Evolutionary conservation across 2,329 filamentous ascomycete genomes (phyloP).

Genomic region (Colletotrichum lini): DNA sequence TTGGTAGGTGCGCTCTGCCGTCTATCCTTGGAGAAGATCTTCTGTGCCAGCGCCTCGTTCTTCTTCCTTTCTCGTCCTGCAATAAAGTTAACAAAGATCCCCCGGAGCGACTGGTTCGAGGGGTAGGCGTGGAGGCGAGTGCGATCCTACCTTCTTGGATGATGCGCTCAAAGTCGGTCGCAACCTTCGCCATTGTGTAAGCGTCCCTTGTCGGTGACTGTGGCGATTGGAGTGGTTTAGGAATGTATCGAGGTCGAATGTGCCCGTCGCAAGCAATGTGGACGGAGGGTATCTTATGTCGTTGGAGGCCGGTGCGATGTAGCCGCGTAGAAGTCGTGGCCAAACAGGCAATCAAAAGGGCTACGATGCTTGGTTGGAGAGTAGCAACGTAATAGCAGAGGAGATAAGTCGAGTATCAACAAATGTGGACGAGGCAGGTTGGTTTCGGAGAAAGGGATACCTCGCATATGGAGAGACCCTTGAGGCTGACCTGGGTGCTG

Average conservation of each 20-base stretch:
- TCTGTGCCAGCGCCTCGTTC: constrained; percentile 78
- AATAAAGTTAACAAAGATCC: neutral
- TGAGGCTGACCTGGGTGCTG: constrained; percentile 30
- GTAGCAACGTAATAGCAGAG: neutral
- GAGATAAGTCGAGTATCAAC: neutral
- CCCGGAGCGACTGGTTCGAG: constrained; percentile 21
- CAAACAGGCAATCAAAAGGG: neutral
- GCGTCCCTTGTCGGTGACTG: neutral
- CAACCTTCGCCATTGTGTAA: constrained; percentile 58
- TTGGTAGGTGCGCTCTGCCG: constrained; percentile 69
- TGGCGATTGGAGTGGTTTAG: neutral
- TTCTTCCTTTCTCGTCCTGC: constrained; percentile 78
- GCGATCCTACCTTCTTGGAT: constrained; percentile 63
- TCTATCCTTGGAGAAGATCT: constrained; percentile 77
- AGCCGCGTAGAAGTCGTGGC: neutral
- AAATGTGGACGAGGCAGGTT: constrained; percentile 4
- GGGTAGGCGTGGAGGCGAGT: constrained; percentile 1
- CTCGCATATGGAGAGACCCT: constrained; percentile 19
- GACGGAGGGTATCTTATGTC: neutral
- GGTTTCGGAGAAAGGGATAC: neutral
- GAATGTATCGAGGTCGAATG: neutral
- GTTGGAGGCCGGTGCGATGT: neutral
- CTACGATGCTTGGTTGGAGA: neutral
- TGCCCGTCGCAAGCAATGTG: neutral
- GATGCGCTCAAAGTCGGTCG: constrained; percentile 68